These are phyloP conservation scores for Silene coronaria DNA, from an alignment of 179 eudicot genomes.

Conservation along the genomic window DNA sequence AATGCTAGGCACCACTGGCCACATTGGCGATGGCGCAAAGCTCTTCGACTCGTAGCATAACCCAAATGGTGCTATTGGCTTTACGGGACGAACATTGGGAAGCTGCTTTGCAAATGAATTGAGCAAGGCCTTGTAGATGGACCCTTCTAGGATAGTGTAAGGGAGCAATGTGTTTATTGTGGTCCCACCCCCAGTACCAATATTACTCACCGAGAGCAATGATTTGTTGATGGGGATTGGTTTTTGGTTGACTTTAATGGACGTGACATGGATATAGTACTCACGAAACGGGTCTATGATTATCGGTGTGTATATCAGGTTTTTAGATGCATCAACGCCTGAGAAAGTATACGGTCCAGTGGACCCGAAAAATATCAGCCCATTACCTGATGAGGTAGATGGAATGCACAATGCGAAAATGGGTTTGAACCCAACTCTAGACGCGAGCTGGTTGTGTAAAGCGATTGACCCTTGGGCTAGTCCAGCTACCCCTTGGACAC, in stretches of 20 bases:
- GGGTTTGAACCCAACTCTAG: slow-evolving; percentile 25
- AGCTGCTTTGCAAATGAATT: slow-evolving; percentile 20
- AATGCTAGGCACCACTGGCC: slow-evolving; percentile 37
- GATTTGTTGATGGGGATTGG: slow-evolving; percentile 23
- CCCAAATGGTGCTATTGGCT: slow-evolving; percentile 36
- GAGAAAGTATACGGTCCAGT: slow-evolving; percentile 36
- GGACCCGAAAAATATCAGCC: slow-evolving; percentile 36
- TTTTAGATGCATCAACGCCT: slow-evolving; percentile 24
- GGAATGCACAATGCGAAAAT: slow-evolving; percentile 36
- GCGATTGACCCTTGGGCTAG: slow-evolving; percentile 34
- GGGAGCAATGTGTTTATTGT: slow-evolving; percentile 21
- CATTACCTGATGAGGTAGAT: slow-evolving; percentile 12
- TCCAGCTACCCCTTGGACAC: slow-evolving; percentile 40
- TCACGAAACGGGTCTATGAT: slow-evolving; percentile 30
- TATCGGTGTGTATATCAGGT: slow-evolving; percentile 30
- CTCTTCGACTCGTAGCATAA: slow-evolving; percentile 34
- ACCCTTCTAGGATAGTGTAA: slow-evolving; percentile 24
- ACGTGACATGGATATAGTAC: slow-evolving; percentile 30
- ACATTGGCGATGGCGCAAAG: slow-evolving; percentile 29
- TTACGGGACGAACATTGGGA: slow-evolving; percentile 20
- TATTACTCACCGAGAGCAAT: slow-evolving; percentile 20
- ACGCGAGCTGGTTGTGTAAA: slow-evolving; percentile 30
- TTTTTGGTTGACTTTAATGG: slow-evolving; percentile 25
- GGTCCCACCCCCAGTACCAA: slow-evolving; percentile 21
- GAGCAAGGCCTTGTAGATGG: slow-evolving; percentile 28